Conservation (phyloP, 169 alveolate genomes). For the Eimeria brunetti region DNA sequence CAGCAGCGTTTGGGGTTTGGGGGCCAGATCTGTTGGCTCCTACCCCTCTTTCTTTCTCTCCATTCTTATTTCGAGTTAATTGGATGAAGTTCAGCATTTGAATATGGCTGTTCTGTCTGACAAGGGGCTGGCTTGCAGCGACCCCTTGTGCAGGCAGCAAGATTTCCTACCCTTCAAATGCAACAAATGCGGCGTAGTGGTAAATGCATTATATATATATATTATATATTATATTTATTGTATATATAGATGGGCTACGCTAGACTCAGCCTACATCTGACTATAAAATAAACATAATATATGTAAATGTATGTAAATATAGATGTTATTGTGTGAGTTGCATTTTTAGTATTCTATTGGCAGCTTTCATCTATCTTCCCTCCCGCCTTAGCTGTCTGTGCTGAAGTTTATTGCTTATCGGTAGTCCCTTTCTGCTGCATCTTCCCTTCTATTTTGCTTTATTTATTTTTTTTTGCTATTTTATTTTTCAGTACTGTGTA, state of each 20-base stretch:
- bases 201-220: background rate
- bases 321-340: background rate
- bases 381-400: background rate
- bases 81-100: background rate
- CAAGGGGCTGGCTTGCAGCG: constrained; percentile 73
- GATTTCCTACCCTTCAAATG: constrained; percentile 77
- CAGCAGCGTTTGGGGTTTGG: too few species aligned
- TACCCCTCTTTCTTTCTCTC: too few species aligned
- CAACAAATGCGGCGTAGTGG: constrained; percentile 73
- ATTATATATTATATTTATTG: too few species aligned
- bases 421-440: background rate
- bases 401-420: background rate
- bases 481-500: constrained; percentile 59
- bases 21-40: too few species aligned
- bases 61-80: background rate
- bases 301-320: too few species aligned
- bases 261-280: too few species aligned
- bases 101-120: constrained; percentile 75
- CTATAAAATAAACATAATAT: too few species aligned
- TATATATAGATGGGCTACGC: background rate
- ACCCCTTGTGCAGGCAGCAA: constrained; percentile 66
- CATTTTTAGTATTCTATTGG: background rate
- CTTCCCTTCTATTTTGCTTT: background rate
- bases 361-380: background rate
- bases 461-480: background rate